Evolutionary conservation across 257 asterid genomes (phyloP).

Genomic region (Solanum neorickii): DNA sequence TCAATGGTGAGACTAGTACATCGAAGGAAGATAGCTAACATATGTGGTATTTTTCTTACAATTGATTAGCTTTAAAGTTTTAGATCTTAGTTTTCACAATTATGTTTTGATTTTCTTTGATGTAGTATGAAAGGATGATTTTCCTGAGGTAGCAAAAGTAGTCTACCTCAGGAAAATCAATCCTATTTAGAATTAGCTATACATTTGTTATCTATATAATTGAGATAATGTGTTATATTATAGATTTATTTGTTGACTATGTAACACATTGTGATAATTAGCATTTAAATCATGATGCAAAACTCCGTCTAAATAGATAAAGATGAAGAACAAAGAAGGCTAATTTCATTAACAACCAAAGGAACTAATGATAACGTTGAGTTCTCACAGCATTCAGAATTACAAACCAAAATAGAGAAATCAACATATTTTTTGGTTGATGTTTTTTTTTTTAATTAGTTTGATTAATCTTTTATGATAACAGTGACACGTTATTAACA

Average conservation of each 20-base stretch:
- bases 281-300: no score
- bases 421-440: no score
- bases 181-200: background rate
- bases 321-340: no score
- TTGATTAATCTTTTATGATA: no score
- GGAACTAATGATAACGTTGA: no score
- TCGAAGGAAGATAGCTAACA: background rate
- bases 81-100: background rate
- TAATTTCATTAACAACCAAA: no score
- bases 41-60: background rate
- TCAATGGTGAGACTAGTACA: background rate
- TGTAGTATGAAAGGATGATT: background rate
- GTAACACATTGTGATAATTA: background rate
- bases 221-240: no score
- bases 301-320: no score
- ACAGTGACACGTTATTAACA: no score
- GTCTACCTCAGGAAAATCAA: background rate
- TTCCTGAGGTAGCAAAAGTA: background rate
- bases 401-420: no score
- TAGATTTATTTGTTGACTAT: background rate
- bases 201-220: background rate
- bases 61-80: background rate
- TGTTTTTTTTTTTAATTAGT: no score
- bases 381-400: no score
- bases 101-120: background rate